Evolutionary conservation across 2,329 filamentous ascomycete genomes (phyloP).

Genomic region (Emericellopsis cladophorae): DNA sequence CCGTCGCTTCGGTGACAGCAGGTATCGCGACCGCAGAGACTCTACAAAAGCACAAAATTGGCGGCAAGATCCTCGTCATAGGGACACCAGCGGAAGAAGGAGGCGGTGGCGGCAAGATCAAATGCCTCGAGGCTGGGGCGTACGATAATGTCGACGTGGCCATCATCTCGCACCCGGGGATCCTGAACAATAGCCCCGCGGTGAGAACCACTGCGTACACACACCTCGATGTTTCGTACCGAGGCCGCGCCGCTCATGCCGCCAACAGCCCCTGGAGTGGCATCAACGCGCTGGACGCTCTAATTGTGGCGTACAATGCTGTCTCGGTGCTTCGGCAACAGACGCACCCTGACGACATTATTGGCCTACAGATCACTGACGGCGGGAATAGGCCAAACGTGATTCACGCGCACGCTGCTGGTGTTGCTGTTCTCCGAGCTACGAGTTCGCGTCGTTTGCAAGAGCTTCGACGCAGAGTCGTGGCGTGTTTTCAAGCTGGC

Average conservation of each 20-base stretch:
- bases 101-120: slow-evolving; percentile 38
- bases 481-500: slow-evolving; percentile 25
- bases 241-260: slow-evolving; percentile 20
- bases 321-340: slow-evolving; percentile 24
- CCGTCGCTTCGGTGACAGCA: slow-evolving; percentile 30
- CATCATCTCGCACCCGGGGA: slow-evolving; percentile 19
- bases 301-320: slow-evolving; percentile 19
- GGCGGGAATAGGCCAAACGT: slow-evolving; percentile 42
- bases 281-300: slow-evolving; percentile 23
- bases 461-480: slow-evolving; percentile 26
- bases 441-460: slow-evolving; percentile 1
- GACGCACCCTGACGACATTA: slow-evolving; percentile 19
- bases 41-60: slow-evolving; percentile 1
- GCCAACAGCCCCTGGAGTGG: slow-evolving; percentile 23
- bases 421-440: slow-evolving; percentile 16
- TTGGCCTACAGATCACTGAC: slow-evolving; percentile 37
- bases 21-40: slow-evolving; percentile 12
- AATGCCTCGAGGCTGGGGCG: slow-evolving; percentile 27
- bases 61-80: slow-evolving; percentile 17
- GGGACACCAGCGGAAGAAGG: slow-evolving; percentile 40
- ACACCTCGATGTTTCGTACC: slow-evolving; percentile 30
- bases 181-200: slow-evolving; percentile 28
- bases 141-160: slow-evolving; percentile 21
- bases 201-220: slow-evolving; percentile 38
- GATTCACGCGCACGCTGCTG: slow-evolving; percentile 36